A percentile compares a stretch with the other conserved stretches of the same genome.
Conservation (phyloP, 495 filamentous ascomycete species). For the Hapsidospora chrysogenum region DNA sequence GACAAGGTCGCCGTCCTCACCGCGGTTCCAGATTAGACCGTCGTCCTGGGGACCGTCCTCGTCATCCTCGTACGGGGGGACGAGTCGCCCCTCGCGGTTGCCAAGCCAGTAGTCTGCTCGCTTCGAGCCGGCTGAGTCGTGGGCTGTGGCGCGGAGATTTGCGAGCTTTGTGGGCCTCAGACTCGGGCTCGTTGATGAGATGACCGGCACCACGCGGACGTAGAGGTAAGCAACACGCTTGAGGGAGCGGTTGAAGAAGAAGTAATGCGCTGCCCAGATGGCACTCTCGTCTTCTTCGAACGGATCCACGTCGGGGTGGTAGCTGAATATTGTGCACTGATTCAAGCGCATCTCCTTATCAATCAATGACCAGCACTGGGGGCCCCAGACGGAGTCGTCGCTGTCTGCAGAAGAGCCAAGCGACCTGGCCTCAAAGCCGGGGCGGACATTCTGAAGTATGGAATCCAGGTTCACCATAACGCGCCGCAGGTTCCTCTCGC, state of each 20-base stretch:
- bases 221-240: slow-evolving; percentile 96
- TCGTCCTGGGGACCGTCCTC: slow-evolving; percentile 18
- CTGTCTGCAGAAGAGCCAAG: slow-evolving; percentile 13
- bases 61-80: slow-evolving; percentile 24
- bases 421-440: slow-evolving; percentile 16
- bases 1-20: slow-evolving; percentile 27
- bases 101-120: slow-evolving; percentile 74
- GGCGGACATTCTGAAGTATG: slow-evolving; percentile 69
- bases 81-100: slow-evolving; percentile 31
- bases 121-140: slow-evolving; percentile 37
- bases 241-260: slow-evolving; percentile 86
- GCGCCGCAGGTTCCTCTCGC: slow-evolving; percentile 52
- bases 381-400: slow-evolving; percentile 46
- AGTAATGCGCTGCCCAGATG: slow-evolving; percentile 90
- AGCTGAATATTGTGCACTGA: slow-evolving; percentile 73
- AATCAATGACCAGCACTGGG: slow-evolving; percentile 74
- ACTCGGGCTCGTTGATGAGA: slow-evolving; percentile 51
- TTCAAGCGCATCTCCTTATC: slow-evolving; percentile 83
- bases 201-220: slow-evolving; percentile 67
- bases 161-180: slow-evolving; percentile 10
- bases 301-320: slow-evolving; percentile 66
- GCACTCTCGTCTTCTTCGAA: slow-evolving; percentile 82
- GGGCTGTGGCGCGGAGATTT: background rate
- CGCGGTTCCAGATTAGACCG: slow-evolving; percentile 28
- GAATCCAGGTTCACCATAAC: slow-evolving; percentile 77